Evolutionary conservation across 352 stramenopile genomes (phyloP), one percentile per base, ranked within the genome.

Genomic region (Blastocystis sp.): DNA sequence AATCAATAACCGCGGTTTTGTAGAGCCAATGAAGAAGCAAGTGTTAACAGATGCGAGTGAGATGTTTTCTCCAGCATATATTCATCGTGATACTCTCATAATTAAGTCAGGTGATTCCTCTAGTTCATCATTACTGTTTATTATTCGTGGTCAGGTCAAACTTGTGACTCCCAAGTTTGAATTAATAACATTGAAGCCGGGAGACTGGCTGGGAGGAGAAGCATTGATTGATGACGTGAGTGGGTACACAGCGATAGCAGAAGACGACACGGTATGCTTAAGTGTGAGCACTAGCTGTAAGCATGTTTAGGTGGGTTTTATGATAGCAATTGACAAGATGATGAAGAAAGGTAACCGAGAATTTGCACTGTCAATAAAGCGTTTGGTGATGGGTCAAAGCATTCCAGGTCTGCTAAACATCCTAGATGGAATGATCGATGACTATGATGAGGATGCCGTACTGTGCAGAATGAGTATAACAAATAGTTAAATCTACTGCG

Each of bases 241-340:
- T n/a, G 73, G 73, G 29, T 84, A 84, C 50, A 84, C 73, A n/a
- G 73, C 73, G 20, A 84, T 84, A 39, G 73, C 73, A n/a, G 73
- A 84, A 45, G 73, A 84, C 29, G 73, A 84, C 26, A 84, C 73
- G 54, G 73, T 84, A 29, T 84, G 73, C 66, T 34, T 84, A 47
- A 84, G 73, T 84, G 26, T 84, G 20, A 84, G 54, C 39, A 55
- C 47, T 13, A 84, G 29, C 26, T 50, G 73, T 84, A 64, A n/a
- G 45, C 54, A 34, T 9, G 18, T 6, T 18, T 11, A n/a, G 13
- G 20, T 23, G 18, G 45, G 3, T 20, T 84, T 23, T 69, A 41
- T 34, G n/a, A 20, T 45, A 80, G 73, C 45, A 5, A 47, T 84
- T 6, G 47, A 84, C n/a, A 2, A 37, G 50, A 29, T 84, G 47